Percentiles rank a stretch among this genome's conserved stretches.
These are phyloP conservation scores for Colletotrichum sp. DNA, from an alignment of 2,329 filamentous ascomycete genomes.

Conservation along the genomic window DNA sequence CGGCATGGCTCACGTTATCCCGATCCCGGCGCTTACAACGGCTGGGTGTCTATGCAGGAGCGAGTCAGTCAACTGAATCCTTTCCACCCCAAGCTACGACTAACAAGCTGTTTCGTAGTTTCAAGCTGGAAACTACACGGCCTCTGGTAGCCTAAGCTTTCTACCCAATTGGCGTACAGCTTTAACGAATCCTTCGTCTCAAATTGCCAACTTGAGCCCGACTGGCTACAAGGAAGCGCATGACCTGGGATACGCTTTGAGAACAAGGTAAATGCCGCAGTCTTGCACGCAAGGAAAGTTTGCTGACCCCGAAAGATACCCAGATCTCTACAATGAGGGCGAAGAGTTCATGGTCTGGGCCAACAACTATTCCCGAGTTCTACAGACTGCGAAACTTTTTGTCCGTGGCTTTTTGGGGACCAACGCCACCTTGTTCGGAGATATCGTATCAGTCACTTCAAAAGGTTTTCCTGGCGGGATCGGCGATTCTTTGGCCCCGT, in stretches of 20 bases:
- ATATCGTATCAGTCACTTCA: slow-evolving; percentile 62
- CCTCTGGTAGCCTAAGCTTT: slow-evolving; percentile 59
- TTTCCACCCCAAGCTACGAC: no score
- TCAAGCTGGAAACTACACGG: slow-evolving; percentile 56
- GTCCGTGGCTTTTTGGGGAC: slow-evolving; percentile 65
- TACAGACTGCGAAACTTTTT: slow-evolving; percentile 68
- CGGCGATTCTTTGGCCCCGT: slow-evolving; percentile 68
- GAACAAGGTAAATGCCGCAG: slow-evolving; percentile 38
- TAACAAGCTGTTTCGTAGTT: slow-evolving; percentile 42
- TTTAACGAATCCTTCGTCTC: slow-evolving; percentile 55
- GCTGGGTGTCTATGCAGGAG: slow-evolving; percentile 56
- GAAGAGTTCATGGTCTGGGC: slow-evolving; percentile 65
- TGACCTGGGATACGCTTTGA: slow-evolving; percentile 58
- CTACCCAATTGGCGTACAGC: slow-evolving; percentile 63
- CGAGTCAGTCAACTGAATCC: slow-evolving; percentile 36
- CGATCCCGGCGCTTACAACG: slow-evolving; percentile 62
- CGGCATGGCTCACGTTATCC: slow-evolving; percentile 70
- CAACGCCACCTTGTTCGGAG: slow-evolving; percentile 56
- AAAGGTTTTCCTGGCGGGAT: slow-evolving; percentile 55
- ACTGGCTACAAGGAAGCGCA: slow-evolving; percentile 68
- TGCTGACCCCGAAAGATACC: slow-evolving; percentile 36
- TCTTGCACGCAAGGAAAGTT: not conserved
- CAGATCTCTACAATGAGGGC: slow-evolving; percentile 54
- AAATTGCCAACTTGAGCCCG: slow-evolving; percentile 64
- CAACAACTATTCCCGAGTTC: slow-evolving; percentile 68